These are phyloP conservation scores for Termitomyces sp. DNA, from an alignment of 768 basidiomycete species.

Conservation along the genomic window DNA sequence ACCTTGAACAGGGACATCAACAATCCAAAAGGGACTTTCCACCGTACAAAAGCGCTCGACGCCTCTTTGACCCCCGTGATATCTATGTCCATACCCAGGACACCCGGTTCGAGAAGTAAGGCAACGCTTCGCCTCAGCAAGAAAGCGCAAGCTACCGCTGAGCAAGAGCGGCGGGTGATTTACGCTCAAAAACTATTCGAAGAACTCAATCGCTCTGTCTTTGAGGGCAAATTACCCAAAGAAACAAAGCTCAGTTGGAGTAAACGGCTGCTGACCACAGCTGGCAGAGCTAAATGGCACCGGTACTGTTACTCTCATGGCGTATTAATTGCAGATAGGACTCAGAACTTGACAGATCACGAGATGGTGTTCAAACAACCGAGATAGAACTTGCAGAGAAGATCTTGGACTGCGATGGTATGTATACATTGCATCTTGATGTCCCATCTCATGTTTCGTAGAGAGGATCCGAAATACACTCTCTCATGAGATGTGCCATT, in stretches of 20 bases:
- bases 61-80: neutral
- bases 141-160: slow-evolving; percentile 41
- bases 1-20: neutral
- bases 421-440: slow-evolving; percentile 17
- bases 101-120: slow-evolving; percentile 5
- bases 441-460: slow-evolving; percentile 24
- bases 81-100: neutral
- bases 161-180: slow-evolving; percentile 41
- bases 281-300: slow-evolving; percentile 68
- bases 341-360: slow-evolving; percentile 36
- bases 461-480: slow-evolving; percentile 82
- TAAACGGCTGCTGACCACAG: slow-evolving; percentile 62
- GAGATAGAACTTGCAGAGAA: slow-evolving; percentile 83
- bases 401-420: slow-evolving; percentile 76
- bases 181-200: slow-evolving; percentile 62
- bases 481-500: slow-evolving; percentile 91
- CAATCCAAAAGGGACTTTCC: neutral
- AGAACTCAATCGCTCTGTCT: slow-evolving; percentile 59
- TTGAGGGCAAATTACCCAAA: slow-evolving; percentile 51
- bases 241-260: slow-evolving; percentile 66
- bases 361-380: slow-evolving; percentile 55
- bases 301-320: slow-evolving; percentile 34
- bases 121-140: slow-evolving; percentile 27
- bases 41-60: neutral
- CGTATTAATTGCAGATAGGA: neutral